Conservation (phyloP, 352 stramenopile species). For the Blastocystis sp. region DNA sequence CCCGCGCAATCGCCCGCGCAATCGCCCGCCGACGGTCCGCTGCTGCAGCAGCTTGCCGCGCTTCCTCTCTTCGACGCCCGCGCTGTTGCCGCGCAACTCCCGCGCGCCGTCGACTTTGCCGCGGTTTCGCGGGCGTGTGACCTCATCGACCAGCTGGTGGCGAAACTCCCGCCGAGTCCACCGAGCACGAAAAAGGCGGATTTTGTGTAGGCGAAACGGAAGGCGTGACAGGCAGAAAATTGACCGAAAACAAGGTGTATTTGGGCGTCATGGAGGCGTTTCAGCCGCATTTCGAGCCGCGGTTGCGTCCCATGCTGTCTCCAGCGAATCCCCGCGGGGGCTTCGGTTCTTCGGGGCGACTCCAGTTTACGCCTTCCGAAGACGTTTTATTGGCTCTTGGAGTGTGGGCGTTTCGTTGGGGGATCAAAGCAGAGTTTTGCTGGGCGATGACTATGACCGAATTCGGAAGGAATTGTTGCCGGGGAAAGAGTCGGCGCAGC, state of each 20-base stretch:
- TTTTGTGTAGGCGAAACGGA: neutral
- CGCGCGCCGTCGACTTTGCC: neutral
- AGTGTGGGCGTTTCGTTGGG: neutral
- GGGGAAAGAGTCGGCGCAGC: neutral
- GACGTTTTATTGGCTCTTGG: slow-evolving; percentile 16
- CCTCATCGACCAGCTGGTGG: neutral
- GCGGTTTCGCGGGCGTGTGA: neutral
- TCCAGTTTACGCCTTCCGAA: slow-evolving; percentile 39
- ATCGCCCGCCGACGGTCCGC: neutral
- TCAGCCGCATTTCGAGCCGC: neutral
- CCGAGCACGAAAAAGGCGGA: neutral
- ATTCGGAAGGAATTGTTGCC: neutral
- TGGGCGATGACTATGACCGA: slow-evolving; percentile 32
- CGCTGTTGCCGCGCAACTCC: neutral
- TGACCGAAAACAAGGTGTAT: neutral
- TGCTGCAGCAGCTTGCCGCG: neutral
- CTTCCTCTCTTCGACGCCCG: neutral
- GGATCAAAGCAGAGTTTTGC: neutral
- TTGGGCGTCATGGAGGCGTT: slow-evolving; percentile 9
- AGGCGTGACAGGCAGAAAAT: neutral
- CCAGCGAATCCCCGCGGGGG: neutral
- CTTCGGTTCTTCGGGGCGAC: neutral
- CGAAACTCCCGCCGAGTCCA: neutral
- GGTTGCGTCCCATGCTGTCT: neutral
- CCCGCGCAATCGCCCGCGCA: neutral